Conservation (phyloP, 2,329 filamentous ascomycete species). For the Epichloe brachyelytri region DNA sequence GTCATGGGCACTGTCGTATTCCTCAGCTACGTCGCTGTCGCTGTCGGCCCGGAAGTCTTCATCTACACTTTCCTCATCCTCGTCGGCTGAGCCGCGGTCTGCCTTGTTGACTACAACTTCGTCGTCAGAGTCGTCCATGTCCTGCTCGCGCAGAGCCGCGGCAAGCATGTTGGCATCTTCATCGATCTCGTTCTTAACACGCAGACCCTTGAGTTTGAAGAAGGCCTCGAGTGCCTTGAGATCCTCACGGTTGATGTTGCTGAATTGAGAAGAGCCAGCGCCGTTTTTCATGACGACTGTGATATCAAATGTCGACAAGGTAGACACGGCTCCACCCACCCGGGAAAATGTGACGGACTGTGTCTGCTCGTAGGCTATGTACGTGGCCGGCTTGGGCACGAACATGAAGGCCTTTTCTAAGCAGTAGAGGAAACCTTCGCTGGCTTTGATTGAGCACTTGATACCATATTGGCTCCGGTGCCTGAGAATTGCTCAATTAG, state of each 20-base stretch:
- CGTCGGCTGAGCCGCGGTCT: conserved; percentile 83
- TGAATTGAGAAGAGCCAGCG: conserved; percentile 86
- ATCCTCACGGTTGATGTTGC: conserved; percentile 98
- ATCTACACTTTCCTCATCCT: conserved; percentile 89
- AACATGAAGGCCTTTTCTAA: conserved; percentile 98
- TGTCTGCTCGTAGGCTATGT: conserved; percentile 90
- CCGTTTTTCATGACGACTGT: conserved; percentile 81
- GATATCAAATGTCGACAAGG: conserved; percentile 93
- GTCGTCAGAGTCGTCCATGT: conserved; percentile 73
- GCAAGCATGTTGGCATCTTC: conserved; percentile 76
- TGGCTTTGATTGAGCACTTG: conserved; percentile 99
- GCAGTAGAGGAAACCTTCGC: conserved; percentile 93
- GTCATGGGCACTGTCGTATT: conserved; percentile 85
- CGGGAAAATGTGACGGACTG: conserved; percentile 88
- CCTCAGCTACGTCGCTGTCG: conserved; percentile 91
- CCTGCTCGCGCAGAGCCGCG: conserved; percentile 71
- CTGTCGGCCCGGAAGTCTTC: conserved; percentile 91
- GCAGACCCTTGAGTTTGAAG: conserved; percentile 89
- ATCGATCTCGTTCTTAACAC: conserved; percentile 97
- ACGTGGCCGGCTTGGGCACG: conserved; percentile 94
- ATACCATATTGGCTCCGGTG: conserved; percentile 91
- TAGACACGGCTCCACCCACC: conserved; percentile 85
- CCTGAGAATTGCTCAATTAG: conserved; percentile 22
- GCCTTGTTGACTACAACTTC: conserved; percentile 57
- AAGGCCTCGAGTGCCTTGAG: conserved; percentile 94